Evolutionary conservation across 2,329 filamentous ascomycete species (phyloP), one percentile per base, ranked within the genome.

Genomic region (Monosporascus sp.): DNA sequence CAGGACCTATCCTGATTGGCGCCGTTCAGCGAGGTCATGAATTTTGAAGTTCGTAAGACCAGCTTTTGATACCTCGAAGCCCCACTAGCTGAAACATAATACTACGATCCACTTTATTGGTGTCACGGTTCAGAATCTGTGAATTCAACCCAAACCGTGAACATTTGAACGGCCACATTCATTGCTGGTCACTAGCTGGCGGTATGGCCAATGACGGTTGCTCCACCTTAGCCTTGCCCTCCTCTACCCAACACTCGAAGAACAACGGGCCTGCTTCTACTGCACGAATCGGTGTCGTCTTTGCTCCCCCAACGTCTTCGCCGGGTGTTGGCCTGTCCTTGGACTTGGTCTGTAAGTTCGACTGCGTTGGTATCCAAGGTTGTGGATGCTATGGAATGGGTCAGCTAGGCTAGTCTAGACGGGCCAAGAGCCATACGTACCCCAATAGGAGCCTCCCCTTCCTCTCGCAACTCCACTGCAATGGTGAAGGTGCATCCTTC

Each of bases 401-500:
- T 57, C 52, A 62, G 56, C 38, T 48, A 16, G 11, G 52, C 0
- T 16, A 37, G 5, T 5, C 17, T 26, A 49, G 14, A 11, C 48
- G 24, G 19, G 38, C 45, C 9, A 48, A n/a, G 9, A 40, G 27
- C 17, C 37, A 44, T 20, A 72, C 79, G 64, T 68, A 85, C 82
- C 51, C 77, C 78, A 56, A 85, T 82, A 0, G 83, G 84, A 9
- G 81, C 76, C 11, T 78, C 70, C 0, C 76, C 77, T 41, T 84
- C 77, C 22, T 87, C 81, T 40, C 81, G 82, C 58, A 92, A 67
- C 69, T 93, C 89, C 41, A 93, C 79, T 0, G 85, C 86, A n/a
- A 93, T 69, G 0, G 87, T 90, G 68, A 89, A 93, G 0, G 86
- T 88, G 67, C 87, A 91, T 1, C 80, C 80, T 2, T 76, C 70